phyloP scores from a whole-genome alignment of 1,284 basidiomycete genomes.

The Golubevia sp. region DNA sequence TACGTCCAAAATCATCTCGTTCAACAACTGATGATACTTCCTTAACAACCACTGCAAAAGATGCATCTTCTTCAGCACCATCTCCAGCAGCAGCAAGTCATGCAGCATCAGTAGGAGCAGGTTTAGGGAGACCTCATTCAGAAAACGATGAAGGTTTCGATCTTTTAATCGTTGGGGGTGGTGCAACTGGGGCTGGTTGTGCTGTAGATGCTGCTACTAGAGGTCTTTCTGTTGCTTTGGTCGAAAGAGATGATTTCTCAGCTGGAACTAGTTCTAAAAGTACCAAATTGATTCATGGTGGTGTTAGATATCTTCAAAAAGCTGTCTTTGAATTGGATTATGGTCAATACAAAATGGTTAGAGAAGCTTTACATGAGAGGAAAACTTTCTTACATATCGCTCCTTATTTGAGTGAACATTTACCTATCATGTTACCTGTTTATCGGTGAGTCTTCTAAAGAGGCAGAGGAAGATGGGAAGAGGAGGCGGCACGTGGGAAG shows the following conservation, averaged over 20 bases:
- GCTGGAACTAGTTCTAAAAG: conserved; percentile 94
- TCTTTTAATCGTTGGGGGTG: conserved; percentile 82
- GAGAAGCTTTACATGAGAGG: conserved; percentile 89
- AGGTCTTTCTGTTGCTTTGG: conserved; percentile 88
- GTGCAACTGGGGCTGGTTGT: conserved; percentile 91
- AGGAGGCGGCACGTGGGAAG: too few species aligned
- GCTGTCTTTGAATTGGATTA: conserved; percentile 95
- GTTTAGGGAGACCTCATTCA: conserved; percentile 21
- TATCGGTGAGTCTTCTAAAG: conserved; percentile 71
- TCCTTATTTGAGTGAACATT: conserved; percentile 86
- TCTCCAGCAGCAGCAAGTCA: conserved; percentile 39
- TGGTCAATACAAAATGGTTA: conserved; percentile 82
- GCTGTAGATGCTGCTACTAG: conserved; percentile 91
- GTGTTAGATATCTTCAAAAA: conserved; percentile 95
- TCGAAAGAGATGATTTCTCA: conserved; percentile 90
- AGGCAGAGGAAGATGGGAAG: too few species aligned
- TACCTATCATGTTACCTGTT: conserved; percentile 91
- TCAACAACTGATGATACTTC: conserved; percentile 24
- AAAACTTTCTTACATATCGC: conserved; percentile 93
- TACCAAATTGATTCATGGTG: conserved; percentile 96
- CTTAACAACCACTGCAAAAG: conserved; percentile 29
- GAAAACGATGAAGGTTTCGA: conserved; percentile 64
- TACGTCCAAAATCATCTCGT: conserved; percentile 41
- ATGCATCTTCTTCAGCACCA: conserved; percentile 36
- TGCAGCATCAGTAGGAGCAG: conserved; percentile 13